Conservation (phyloP, 2,329 filamentous ascomycete species). For the Fusarium anguioides region DNA sequence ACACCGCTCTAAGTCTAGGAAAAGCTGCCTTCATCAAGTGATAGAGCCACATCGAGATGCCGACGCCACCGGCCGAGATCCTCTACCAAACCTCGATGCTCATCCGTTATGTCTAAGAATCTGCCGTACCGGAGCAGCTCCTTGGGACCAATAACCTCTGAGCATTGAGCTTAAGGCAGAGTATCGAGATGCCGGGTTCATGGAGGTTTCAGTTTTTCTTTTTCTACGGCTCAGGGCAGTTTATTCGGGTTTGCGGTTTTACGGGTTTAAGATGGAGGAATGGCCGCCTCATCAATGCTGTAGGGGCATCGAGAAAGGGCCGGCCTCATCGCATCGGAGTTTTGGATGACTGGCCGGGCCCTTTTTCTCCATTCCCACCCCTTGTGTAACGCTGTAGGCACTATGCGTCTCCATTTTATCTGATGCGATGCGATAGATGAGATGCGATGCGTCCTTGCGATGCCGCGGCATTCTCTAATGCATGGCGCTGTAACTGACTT, state of each 20-base stretch:
- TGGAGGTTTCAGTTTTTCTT: neutral
- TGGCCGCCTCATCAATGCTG: conserved; percentile 18
- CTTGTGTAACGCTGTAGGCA: neutral
- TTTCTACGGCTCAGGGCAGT: conserved; percentile 1
- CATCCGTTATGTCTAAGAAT: conserved; percentile 10
- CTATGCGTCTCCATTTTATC: neutral
- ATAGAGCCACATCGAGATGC: conserved; percentile 39
- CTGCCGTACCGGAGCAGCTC: conserved; percentile 3
- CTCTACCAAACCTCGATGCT: conserved; percentile 38
- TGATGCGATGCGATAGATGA: conserved; percentile 9
- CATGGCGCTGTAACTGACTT: conserved; percentile 2
- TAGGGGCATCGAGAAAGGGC: conserved; percentile 18
- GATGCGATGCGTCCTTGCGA: neutral
- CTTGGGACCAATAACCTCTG: neutral
- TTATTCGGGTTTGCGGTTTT: neutral
- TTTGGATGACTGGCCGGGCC: conserved; percentile 1
- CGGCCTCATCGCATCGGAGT: neutral
- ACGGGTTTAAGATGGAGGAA: neutral
- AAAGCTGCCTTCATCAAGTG: conserved; percentile 23
- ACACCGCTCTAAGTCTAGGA: conserved; percentile 7
- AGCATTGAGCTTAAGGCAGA: conserved; percentile 6
- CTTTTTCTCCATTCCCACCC: neutral
- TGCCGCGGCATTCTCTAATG: conserved; percentile 27
- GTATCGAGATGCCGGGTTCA: conserved; percentile 19
- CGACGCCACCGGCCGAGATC: conserved; percentile 39